Conservation (phyloP, 305 asterid species). For the Fraxinus xanthoxyloides region DNA sequence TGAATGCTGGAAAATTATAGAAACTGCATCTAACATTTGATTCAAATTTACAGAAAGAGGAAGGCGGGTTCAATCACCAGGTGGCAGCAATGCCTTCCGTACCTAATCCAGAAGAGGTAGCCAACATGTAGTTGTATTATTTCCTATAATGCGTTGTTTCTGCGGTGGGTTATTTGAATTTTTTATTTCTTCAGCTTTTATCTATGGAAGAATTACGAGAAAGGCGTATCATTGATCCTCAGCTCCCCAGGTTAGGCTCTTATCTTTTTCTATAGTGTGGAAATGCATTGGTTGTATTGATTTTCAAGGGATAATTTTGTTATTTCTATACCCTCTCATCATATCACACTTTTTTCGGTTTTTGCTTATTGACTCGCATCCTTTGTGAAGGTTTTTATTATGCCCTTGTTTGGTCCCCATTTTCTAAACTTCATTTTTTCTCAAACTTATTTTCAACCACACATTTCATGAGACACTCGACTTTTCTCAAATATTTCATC, state of each 20-base stretch:
- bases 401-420: background rate
- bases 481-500: background rate
- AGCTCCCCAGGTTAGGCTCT: slow-evolving; percentile 76
- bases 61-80: slow-evolving; percentile 85
- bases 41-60: slow-evolving; percentile 65
- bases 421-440: too few species aligned
- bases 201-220: slow-evolving; percentile 93
- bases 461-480: background rate
- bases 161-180: slow-evolving; percentile 17
- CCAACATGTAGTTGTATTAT: slow-evolving; percentile 12
- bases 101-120: slow-evolving; percentile 81
- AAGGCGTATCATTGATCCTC: slow-evolving; percentile 83
- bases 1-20: slow-evolving; percentile 20
- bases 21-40: slow-evolving; percentile 15
- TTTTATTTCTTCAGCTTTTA: slow-evolving; percentile 59
- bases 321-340: slow-evolving; percentile 1
- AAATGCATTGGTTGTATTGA: slow-evolving; percentile 10
- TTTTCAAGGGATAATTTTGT: slow-evolving; percentile 15
- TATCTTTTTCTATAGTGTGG: slow-evolving; percentile 12
- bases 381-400: background rate
- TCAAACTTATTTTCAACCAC: background rate
- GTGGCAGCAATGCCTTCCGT: slow-evolving; percentile 74
- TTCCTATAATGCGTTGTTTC: slow-evolving; percentile 11
- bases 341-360: background rate
- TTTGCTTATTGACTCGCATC: background rate